phyloP scores from a whole-genome alignment of 305 asterid genomes.

The Fraxinus sp. region DNA sequence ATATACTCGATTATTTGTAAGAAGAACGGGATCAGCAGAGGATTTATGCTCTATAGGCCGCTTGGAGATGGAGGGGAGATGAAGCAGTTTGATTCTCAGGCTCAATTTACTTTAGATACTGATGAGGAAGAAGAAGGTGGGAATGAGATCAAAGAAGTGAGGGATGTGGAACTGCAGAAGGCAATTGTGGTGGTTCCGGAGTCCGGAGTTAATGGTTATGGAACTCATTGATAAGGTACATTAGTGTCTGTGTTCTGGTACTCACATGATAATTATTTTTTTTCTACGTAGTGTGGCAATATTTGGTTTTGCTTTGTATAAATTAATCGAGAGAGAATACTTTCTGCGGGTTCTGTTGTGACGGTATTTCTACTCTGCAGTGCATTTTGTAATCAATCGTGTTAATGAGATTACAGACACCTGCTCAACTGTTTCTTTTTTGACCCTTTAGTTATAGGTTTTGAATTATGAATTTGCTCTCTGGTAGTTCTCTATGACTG shows the following conservation, averaged over 20 bases:
- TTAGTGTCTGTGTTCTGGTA: not conserved
- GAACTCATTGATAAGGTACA: constrained; percentile 51
- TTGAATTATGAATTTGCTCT: constrained; percentile 1
- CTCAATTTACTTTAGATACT: constrained; percentile 69
- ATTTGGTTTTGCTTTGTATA: constrained; percentile 26
- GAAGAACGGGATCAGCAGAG: constrained; percentile 46
- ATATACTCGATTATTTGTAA: constrained; percentile 58
- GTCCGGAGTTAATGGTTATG: constrained; percentile 52
- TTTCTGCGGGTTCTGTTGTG: not conserved
- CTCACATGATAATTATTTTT: constrained; percentile 28
- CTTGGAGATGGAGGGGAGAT: constrained; percentile 53
- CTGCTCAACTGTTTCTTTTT: not conserved
- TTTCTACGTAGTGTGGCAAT: constrained; percentile 25
- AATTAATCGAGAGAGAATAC: constrained; percentile 10
- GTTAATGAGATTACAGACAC: not conserved
- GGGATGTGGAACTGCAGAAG: constrained; percentile 63
- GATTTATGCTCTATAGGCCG: constrained; percentile 56
- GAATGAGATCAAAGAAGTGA: constrained; percentile 50
- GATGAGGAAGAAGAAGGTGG: constrained; percentile 60
- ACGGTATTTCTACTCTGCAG: not conserved
- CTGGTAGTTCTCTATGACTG: not conserved
- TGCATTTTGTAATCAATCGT: not conserved
- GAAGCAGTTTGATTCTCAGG: constrained; percentile 38
- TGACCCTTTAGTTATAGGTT: not conserved
- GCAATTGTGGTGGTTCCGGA: constrained; percentile 35